Conservation (phyloP, 345 rosid species). For the Erysimum cheiranthoides region DNA sequence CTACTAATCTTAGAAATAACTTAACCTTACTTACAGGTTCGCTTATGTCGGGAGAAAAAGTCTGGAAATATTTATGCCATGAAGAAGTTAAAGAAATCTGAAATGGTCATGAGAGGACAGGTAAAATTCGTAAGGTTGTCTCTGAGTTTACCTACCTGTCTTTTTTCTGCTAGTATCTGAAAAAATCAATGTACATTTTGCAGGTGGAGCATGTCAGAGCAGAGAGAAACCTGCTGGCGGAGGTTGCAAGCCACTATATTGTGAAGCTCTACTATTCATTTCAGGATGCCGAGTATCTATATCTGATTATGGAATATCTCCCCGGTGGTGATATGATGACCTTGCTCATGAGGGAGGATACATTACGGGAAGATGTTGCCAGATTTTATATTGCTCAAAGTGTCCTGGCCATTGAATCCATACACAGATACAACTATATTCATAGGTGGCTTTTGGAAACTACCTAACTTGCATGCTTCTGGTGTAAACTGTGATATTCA, state of each 20-base stretch:
- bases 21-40: conserved; percentile 63
- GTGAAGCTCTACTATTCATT: conserved; percentile 96
- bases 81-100: conserved; percentile 99
- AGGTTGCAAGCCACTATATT: conserved; percentile 95
- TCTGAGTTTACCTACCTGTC: conserved; percentile 3
- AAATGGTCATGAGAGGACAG: conserved; percentile 97
- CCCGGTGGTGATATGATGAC: conserved; percentile 99
- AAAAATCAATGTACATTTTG: conserved; percentile 29
- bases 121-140: conserved; percentile 49
- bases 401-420: conserved; percentile 93
- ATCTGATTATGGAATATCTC: conserved; percentile 95
- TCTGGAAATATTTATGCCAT: conserved; percentile 97
- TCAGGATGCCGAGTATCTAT: conserved; percentile 90
- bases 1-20: conserved; percentile 4
- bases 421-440: conserved; percentile 89
- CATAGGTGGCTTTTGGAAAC: conserved; percentile 69
- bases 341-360: conserved; percentile 90
- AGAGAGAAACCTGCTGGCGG: conserved; percentile 97
- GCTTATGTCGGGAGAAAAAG: conserved; percentile 88
- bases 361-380: conserved; percentile 81
- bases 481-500: conserved; percentile 22
- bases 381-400: conserved; percentile 94
- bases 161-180: conserved; percentile 18
- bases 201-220: conserved; percentile 99
- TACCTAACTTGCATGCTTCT: conserved; percentile 31